Conservation (phyloP, 306 rosid genomes). For the Prinsepia uniflora region DNA sequence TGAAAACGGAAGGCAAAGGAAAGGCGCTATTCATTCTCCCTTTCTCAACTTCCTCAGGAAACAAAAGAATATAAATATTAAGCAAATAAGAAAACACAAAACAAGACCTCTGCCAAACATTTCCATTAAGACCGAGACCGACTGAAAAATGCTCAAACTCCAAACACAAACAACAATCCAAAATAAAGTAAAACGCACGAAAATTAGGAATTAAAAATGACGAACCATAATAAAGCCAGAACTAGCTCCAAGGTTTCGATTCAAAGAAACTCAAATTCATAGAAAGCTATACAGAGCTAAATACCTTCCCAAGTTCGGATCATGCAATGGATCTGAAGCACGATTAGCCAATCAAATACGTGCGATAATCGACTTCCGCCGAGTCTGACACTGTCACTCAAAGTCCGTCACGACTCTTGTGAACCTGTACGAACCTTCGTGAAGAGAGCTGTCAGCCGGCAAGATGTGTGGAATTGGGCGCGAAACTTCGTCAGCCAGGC, state of each 20-base stretch:
- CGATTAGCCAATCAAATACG: not conserved
- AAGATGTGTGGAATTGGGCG: not conserved
- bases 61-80: not conserved
- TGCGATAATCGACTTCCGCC: not conserved
- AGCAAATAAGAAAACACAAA: not conserved
- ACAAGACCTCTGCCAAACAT: not conserved
- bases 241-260: not conserved
- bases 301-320: conserved; percentile 7
- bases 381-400: not conserved
- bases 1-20: not conserved
- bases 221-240: not conserved
- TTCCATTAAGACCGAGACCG: not conserved
- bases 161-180: not conserved
- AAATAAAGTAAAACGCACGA: not conserved
- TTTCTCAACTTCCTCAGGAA: not conserved
- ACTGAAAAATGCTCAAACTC: not conserved
- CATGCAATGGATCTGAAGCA: conserved; percentile 15
- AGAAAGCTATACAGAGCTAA: not conserved
- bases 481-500: not conserved
- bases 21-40: not conserved
- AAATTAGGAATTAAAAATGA: not conserved
- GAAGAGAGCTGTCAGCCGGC: not conserved
- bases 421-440: conserved; percentile 1
- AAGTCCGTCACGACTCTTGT: conserved; percentile 4
- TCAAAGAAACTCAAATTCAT: not conserved